Evolutionary conservation across 805 yeast genomes (phyloP).

Genomic region (Pichia sporocuriosa): DNA sequence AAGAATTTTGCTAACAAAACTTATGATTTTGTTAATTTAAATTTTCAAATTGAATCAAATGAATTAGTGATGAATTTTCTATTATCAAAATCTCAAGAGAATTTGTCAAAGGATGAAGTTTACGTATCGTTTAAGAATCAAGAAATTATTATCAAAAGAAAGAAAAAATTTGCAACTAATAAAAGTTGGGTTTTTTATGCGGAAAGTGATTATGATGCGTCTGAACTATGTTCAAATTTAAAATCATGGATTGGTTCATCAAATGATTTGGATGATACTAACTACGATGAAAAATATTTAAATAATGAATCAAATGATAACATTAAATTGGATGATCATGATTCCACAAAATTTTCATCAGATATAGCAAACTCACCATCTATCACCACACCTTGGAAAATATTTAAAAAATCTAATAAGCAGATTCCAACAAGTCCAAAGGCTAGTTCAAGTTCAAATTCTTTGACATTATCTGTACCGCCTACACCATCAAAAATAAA

Average conservation of each 20-base stretch:
- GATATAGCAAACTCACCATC: conserved; percentile 1
- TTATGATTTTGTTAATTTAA: conserved; percentile 12
- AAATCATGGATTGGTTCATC: conserved; percentile 7
- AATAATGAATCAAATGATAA: background rate
- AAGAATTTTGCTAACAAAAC: conserved; percentile 18
- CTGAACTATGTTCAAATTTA: conserved; percentile 20
- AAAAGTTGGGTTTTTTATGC: conserved; percentile 53
- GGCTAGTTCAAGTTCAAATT: background rate
- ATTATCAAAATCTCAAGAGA: conserved; percentile 18
- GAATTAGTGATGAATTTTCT: conserved; percentile 5
- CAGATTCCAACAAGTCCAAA: conserved; percentile 3
- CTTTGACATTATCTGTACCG: background rate
- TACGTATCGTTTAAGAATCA: conserved; percentile 20
- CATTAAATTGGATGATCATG: background rate
- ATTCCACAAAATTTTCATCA: background rate
- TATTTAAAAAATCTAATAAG: conserved; percentile 7
- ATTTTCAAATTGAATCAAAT: conserved; percentile 6
- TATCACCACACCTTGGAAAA: conserved; percentile 8
- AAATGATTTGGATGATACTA: conserved; percentile 12
- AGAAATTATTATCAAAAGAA: conserved; percentile 22
- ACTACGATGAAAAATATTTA: conserved; percentile 9
- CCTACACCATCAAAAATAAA: conserved; percentile 1
- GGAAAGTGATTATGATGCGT: conserved; percentile 61
- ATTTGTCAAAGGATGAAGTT: conserved; percentile 19
- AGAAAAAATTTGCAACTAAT: conserved; percentile 28